phyloP scores from a whole-genome alignment of 1,284 basidiomycete species.

The Testicularia cyperi region DNA sequence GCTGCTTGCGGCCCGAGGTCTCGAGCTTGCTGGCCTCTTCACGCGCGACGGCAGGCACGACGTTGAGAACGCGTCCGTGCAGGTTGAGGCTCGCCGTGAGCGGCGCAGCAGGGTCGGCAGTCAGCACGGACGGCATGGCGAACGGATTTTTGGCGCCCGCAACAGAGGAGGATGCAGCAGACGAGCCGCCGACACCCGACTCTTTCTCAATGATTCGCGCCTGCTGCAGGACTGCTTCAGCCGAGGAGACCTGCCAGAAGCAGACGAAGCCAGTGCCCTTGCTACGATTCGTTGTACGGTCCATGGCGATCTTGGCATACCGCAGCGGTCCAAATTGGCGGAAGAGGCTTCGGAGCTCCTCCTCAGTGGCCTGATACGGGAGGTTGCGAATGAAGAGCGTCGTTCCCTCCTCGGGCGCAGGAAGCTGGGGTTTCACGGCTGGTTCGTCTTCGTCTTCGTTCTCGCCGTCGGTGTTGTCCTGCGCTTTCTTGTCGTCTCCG shows the following conservation, averaged over 20 bases:
- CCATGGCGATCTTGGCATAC: slow-evolving; percentile 89
- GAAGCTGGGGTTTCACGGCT: slow-evolving; percentile 48
- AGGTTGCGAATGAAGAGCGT: slow-evolving; percentile 95
- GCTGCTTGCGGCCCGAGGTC: slow-evolving; percentile 74
- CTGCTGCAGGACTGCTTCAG: slow-evolving; percentile 79
- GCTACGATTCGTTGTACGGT: slow-evolving; percentile 78
- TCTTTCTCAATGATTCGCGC: slow-evolving; percentile 63
- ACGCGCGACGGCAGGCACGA: slow-evolving; percentile 84
- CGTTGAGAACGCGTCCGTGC: slow-evolving; percentile 88
- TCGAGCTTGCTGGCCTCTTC: slow-evolving; percentile 82
- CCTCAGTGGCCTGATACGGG: slow-evolving; percentile 73
- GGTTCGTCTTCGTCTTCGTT: slow-evolving; percentile 58
- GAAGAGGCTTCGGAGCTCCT: slow-evolving; percentile 55
- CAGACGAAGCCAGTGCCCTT: slow-evolving; percentile 95
- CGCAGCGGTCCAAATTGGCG: slow-evolving; percentile 81
- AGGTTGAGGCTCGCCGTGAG: slow-evolving; percentile 81
- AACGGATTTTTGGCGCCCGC: slow-evolving; percentile 50
- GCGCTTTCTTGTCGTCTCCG: slow-evolving; percentile 16
- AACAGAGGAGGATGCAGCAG: slow-evolving; percentile 3
- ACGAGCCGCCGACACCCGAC: slow-evolving; percentile 19
- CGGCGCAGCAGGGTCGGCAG: slow-evolving; percentile 88
- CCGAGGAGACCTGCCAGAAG: slow-evolving; percentile 92
- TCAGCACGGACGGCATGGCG: slow-evolving; percentile 61
- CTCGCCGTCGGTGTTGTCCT: slow-evolving; percentile 46
- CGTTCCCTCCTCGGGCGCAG: slow-evolving; percentile 66